phyloP scores from a whole-genome alignment of 116 monocot genomes.

The Phalaenopsis hybrid region DNA sequence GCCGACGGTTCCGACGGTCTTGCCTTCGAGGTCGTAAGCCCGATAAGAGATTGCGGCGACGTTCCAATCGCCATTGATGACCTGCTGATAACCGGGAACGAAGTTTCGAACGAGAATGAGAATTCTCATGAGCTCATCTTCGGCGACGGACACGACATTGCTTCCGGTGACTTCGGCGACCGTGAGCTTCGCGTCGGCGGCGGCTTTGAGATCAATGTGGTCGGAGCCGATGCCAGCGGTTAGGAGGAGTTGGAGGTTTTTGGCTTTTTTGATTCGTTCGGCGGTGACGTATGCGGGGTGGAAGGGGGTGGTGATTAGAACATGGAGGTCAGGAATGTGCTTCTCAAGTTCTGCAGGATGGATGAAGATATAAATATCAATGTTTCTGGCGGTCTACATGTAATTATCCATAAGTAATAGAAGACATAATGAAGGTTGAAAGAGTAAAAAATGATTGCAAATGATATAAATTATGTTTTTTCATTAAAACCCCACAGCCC shows the following conservation, averaged over 20 bases:
- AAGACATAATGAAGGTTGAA: neutral
- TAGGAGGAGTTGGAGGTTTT: conserved; percentile 79
- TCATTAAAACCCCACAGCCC: no score
- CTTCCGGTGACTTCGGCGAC: conserved; percentile 97
- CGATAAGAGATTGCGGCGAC: conserved; percentile 80
- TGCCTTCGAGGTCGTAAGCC: conserved; percentile 91
- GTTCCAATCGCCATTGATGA: conserved; percentile 85
- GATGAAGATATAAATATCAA: neutral
- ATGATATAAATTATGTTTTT: no score
- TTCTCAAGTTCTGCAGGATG: conserved; percentile 77
- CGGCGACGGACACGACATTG: conserved; percentile 93
- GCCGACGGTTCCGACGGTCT: conserved; percentile 90
- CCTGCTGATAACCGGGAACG: conserved; percentile 79
- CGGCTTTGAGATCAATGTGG: conserved; percentile 85
- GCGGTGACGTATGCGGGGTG: conserved; percentile 91
- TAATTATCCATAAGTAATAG: neutral
- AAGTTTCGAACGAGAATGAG: conserved; percentile 91
- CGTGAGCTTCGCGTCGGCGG: conserved; percentile 74
- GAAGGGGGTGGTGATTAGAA: conserved; percentile 93
- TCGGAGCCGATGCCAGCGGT: conserved; percentile 98
- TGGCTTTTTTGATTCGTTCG: conserved; percentile 84
- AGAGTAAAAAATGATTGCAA: neutral
- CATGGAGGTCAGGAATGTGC: conserved; percentile 78
- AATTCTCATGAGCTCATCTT: conserved; percentile 93
- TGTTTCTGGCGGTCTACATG: neutral